phyloP scores from a whole-genome alignment of 2,329 filamentous ascomycete genomes.

The Aureobasidium sp. region DNA sequence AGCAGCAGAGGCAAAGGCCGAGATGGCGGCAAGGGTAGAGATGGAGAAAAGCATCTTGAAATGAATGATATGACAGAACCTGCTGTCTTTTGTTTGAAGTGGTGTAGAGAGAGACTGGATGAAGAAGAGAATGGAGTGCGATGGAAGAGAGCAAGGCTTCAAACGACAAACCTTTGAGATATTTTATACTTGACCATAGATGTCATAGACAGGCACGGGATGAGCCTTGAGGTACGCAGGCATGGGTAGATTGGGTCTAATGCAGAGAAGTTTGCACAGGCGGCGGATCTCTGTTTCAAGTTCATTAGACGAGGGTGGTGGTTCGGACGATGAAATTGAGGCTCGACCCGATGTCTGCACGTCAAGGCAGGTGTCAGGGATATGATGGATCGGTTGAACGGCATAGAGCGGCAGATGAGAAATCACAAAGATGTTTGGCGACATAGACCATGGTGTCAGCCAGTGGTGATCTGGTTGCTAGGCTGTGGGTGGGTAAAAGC shows the following conservation, averaged over 20 bases:
- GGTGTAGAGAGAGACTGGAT: too few species aligned
- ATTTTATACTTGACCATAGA: constrained; percentile 13
- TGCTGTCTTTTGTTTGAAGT: constrained; percentile 18
- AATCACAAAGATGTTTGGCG: neutral
- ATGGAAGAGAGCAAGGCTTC: neutral
- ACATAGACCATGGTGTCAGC: neutral
- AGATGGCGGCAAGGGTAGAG: constrained; percentile 22
- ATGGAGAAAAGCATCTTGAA: constrained; percentile 25
- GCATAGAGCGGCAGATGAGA: neutral
- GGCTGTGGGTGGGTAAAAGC: neutral
- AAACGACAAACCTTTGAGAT: neutral
- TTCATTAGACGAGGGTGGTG: constrained; percentile 19
- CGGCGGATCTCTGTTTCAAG: constrained; percentile 18
- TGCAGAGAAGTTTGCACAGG: constrained; percentile 18
- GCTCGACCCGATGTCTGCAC: constrained; percentile 9
- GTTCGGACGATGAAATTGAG: constrained; percentile 3
- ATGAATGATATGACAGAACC: constrained; percentile 24
- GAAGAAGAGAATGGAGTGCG: neutral
- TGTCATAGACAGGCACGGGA: neutral
- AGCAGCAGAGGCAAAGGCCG: constrained; percentile 25
- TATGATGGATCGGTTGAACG: neutral
- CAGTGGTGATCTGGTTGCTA: neutral
- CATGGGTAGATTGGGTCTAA: constrained; percentile 11
- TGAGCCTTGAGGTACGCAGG: neutral
- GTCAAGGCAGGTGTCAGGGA: constrained; percentile 5